phyloP scores from a whole-genome alignment of 495 filamentous ascomycete species.

The Collariella sp. region DNA sequence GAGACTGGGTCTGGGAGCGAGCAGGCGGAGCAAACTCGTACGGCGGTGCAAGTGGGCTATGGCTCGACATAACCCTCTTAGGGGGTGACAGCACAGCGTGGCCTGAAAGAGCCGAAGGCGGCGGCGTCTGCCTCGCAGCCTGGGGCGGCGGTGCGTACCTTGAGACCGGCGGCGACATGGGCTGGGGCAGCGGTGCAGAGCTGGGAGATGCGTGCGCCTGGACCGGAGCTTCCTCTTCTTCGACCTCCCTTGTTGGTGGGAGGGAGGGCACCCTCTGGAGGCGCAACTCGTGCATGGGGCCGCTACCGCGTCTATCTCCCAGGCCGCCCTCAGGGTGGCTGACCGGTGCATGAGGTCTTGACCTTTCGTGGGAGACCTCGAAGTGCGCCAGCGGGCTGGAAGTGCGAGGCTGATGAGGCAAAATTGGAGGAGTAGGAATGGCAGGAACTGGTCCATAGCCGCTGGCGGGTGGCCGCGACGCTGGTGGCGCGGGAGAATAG shows the following conservation, averaged over 20 bases:
- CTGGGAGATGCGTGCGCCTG: conserved; percentile 20
- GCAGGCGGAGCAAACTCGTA: conserved; percentile 49
- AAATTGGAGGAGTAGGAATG: conserved; percentile 35
- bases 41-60: conserved; percentile 33
- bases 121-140: conserved; percentile 33
- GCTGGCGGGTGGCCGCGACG: conserved; percentile 28
- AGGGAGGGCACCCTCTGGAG: conserved; percentile 40
- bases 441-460: conserved; percentile 33
- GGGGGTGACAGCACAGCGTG: conserved; percentile 43
- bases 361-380: conserved; percentile 38
- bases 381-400: conserved; percentile 76
- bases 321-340: conserved; percentile 27
- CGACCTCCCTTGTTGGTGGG: conserved; percentile 46
- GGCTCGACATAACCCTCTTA: conserved; percentile 41
- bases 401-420: conserved; percentile 74
- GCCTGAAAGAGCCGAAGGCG: conserved; percentile 32
- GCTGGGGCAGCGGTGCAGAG: conserved; percentile 5
- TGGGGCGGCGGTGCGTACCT: conserved; percentile 26
- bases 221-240: conserved; percentile 37
- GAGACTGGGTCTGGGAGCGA: conserved; percentile 82
- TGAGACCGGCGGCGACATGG: conserved; percentile 24
- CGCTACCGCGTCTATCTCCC: conserved; percentile 36
- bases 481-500: conserved; percentile 47
- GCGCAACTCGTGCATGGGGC: conserved; percentile 39
- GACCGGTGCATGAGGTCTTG: conserved; percentile 22